Conservation (phyloP, 805 yeast species). For the Sugiyamaella marilandica region DNA sequence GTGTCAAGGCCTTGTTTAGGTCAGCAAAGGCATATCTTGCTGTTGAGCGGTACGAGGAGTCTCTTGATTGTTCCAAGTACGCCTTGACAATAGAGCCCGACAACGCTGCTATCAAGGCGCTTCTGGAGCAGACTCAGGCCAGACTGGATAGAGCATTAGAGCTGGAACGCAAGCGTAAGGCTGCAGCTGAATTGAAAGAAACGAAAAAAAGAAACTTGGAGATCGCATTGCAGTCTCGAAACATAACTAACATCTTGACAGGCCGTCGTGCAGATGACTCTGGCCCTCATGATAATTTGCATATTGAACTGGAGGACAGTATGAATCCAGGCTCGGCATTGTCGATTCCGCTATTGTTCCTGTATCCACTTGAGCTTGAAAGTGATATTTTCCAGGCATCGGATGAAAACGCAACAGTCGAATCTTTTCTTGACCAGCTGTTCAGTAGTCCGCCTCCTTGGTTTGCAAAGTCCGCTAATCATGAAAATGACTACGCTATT, state of each 20-base stretch:
- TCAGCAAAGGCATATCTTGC: conserved; percentile 75
- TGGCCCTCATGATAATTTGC: conserved; percentile 38
- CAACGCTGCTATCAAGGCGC: conserved; percentile 50
- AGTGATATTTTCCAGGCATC: conserved; percentile 75
- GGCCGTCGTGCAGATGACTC: conserved; percentile 46
- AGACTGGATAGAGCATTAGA: conserved; percentile 31
- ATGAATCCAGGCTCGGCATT: conserved; percentile 57
- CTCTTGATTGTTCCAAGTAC: conserved; percentile 57
- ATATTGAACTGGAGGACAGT: conserved; percentile 26
- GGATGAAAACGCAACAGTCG: conserved; percentile 65
- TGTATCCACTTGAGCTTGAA: conserved; percentile 80
- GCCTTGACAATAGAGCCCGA: conserved; percentile 58
- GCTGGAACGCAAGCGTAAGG: conserved; percentile 25
- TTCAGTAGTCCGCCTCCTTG: conserved; percentile 64
- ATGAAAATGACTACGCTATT: conserved; percentile 48
- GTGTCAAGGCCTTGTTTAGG: conserved; percentile 79
- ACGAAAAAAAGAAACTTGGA: conserved; percentile 39
- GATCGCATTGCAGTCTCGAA: conserved; percentile 59
- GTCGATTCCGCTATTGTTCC: conserved; percentile 70
- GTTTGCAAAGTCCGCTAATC: conserved; percentile 55
- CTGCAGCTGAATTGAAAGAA: conserved; percentile 35
- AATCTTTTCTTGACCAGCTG: conserved; percentile 56
- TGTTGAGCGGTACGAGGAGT: conserved; percentile 67
- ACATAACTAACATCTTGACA: conserved; percentile 44
- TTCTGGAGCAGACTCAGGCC: conserved; percentile 41